phyloP scores from a whole-genome alignment of 148 eudicot species.

The Chenopodium suecicum region DNA sequence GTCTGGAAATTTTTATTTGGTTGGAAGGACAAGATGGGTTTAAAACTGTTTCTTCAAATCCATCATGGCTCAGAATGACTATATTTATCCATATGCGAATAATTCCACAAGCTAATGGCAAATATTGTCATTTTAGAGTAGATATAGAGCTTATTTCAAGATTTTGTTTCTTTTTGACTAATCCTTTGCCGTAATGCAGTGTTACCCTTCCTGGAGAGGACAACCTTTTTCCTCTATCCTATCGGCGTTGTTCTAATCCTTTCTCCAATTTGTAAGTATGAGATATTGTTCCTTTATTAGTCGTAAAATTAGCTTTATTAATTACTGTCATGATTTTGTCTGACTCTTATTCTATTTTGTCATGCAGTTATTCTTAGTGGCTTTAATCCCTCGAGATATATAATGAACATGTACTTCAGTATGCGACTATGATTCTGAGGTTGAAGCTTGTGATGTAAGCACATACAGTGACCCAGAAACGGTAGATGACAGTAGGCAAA shows the following conservation, averaged over 20 bases:
- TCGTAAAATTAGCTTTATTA: background rate
- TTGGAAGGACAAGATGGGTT: background rate
- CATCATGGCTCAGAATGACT: background rate
- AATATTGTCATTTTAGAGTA: background rate
- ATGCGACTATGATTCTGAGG: slow-evolving; percentile 41
- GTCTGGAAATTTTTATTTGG: background rate
- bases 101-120: background rate
- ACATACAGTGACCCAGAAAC: slow-evolving; percentile 18
- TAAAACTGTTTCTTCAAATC: background rate
- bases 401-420: slow-evolving; percentile 89
- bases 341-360: slow-evolving; percentile 15
- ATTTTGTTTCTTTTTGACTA: slow-evolving; percentile 5
- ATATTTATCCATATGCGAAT: background rate
- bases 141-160: background rate
- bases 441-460: slow-evolving; percentile 22
- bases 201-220: slow-evolving; percentile 92
- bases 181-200: slow-evolving; percentile 49
- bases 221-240: slow-evolving; percentile 92
- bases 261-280: slow-evolving; percentile 82
- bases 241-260: slow-evolving; percentile 82
- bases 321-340: background rate
- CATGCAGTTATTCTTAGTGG: slow-evolving; percentile 78
- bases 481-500: slow-evolving; percentile 6
- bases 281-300: background rate
- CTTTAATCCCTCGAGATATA: slow-evolving; percentile 93